A percentile compares a stretch with the other conserved stretches of the same genome.
These are phyloP conservation scores for Stagonosporopsis chrysanthemi DNA, from an alignment of 2,329 filamentous ascomycete genomes.

Conservation along the genomic window DNA sequence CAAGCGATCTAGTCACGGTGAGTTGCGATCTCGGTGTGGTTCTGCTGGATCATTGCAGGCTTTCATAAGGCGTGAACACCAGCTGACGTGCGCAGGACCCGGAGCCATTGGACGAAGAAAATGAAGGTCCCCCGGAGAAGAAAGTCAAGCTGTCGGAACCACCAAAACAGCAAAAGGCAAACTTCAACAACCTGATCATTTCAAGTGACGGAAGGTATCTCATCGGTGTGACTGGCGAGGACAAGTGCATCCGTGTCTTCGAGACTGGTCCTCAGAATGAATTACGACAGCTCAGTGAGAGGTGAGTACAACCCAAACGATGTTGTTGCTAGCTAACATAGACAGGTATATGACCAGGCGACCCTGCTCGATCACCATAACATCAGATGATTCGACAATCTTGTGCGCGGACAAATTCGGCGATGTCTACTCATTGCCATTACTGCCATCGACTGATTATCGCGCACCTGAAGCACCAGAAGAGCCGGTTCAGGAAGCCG, in stretches of 20 bases:
- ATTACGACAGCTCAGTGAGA: slow-evolving; percentile 73
- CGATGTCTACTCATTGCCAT: slow-evolving; percentile 88
- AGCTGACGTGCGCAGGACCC: slow-evolving; percentile 30
- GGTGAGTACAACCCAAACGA: slow-evolving; percentile 59
- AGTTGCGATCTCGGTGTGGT: slow-evolving; percentile 23
- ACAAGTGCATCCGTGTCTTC: slow-evolving; percentile 90
- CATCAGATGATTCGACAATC: slow-evolving; percentile 74
- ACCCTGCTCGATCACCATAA: slow-evolving; percentile 77
- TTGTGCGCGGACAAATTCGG: slow-evolving; percentile 94
- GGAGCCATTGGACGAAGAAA: slow-evolving; percentile 28
- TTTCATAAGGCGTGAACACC: neutral
- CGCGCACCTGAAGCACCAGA: slow-evolving; percentile 31
- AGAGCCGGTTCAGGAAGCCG: slow-evolving; percentile 39
- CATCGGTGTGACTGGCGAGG: slow-evolving; percentile 83
- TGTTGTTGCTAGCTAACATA: slow-evolving; percentile 20
- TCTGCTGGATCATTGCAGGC: neutral
- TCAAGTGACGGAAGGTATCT: slow-evolving; percentile 72
- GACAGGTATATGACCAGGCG: slow-evolving; percentile 87
- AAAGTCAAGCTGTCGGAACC: slow-evolving; percentile 50
- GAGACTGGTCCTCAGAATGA: slow-evolving; percentile 67
- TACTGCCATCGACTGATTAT: slow-evolving; percentile 60
- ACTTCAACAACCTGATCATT: slow-evolving; percentile 72
- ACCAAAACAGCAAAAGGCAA: slow-evolving; percentile 55
- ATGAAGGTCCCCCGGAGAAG: slow-evolving; percentile 50
- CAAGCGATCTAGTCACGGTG: slow-evolving; percentile 31